Evolutionary conservation across 257 asterid genomes (phyloP), one percentile per base, ranked within the genome.

Genomic region (Lithospermum erythrorhizon): DNA sequence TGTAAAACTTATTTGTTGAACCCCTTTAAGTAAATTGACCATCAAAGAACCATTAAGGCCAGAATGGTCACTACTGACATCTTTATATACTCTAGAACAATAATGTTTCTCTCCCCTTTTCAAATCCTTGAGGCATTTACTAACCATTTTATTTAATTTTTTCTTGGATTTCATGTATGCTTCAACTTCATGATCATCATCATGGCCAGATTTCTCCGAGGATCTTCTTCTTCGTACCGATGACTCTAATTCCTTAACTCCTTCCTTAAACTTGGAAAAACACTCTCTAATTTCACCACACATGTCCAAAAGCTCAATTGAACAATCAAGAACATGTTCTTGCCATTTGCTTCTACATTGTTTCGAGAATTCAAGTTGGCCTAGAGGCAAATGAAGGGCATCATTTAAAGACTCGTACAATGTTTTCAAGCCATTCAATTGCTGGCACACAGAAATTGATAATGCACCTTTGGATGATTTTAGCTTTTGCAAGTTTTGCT

Each of bases 351-450:
- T 45, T 10, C 45, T 17, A 53, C 62, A 32, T 21, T 72, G 47
- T 2, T 45, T 32, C 25, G 69, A 21, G 47, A 72, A 64, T 10
- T 53, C 27, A 27, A 74, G 81, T 53, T 72, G 83, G 66, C 68
- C 41, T 3, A 69, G 63, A 21, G 83, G 80, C 29, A 79, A 65
- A 53, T 66, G 78, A 37, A 79, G 72, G 21, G 74, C 10, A 57
- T 62, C 63, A 6, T 71, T 67, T n/a, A 82, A 29, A 30, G 47
- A 63, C 14, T 77, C 73, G 6, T 77, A 78, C 29, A 82, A 48
- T 5, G 68, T 66, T 66, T 17, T 66, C 22, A 82, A 78, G 55
- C 72, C 70, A 58, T 71, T 70, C 74, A 82, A 71, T 41, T 53
- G 72, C 35, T 66, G 30, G 57, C 67, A 75, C n/a, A 71, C 21